A percentile compares a stretch with the other conserved stretches of the same genome.
Conservation (phyloP, 78 protist genomes). For the Cavenderia fasciculata region DNA sequence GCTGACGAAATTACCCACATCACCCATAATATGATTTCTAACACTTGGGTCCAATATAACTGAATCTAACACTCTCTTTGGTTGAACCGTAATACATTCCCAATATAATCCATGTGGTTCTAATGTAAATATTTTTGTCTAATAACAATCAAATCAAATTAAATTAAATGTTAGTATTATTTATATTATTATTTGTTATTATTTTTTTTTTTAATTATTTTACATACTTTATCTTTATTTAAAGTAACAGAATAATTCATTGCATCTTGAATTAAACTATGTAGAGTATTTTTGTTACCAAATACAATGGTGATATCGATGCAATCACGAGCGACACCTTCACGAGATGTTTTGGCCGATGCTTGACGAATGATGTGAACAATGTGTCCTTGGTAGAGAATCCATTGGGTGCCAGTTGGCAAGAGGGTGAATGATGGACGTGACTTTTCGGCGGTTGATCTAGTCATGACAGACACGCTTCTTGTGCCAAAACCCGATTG, state of each 20-base stretch:
- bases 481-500: conserved; percentile 30
- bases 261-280: not conserved
- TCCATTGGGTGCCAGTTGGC: conserved; percentile 22
- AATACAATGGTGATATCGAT: conserved; percentile 1
- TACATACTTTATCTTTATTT: conserved; percentile 57
- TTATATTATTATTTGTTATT: not conserved
- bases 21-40: conserved; percentile 11
- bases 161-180: not conserved
- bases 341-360: not conserved
- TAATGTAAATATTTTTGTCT: conserved; percentile 58
- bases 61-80: conserved; percentile 58
- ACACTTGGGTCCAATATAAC: conserved; percentile 59
- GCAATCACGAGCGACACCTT: conserved; percentile 49
- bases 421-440: not conserved
- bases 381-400: conserved; percentile 16
- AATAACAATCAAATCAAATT: not conserved
- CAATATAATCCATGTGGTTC: conserved; percentile 21
- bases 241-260: conserved; percentile 20
- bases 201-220: not conserved
- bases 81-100: conserved; percentile 68
- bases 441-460: not conserved
- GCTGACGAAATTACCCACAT: conserved; percentile 57
- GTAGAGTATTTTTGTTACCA: conserved; percentile 4
- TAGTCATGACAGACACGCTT: conserved; percentile 12
- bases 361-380: conserved; percentile 2